Conservation (phyloP, 495 filamentous ascomycete genomes). For the Talaromyces stipitatus region DNA sequence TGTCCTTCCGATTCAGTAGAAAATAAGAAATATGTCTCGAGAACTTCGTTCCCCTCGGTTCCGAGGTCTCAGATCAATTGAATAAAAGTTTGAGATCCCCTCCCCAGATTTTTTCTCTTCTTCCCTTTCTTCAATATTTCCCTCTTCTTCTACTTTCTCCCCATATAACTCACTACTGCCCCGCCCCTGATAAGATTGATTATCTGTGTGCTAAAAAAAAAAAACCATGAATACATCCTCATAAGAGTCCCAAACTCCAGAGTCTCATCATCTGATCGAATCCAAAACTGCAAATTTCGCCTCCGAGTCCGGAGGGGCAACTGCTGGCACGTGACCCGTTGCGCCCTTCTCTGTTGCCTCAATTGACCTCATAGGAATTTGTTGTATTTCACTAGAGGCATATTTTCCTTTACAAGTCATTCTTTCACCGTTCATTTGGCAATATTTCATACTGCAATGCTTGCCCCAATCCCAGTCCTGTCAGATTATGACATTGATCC, state of each 20-base stretch:
- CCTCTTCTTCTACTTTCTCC: background rate
- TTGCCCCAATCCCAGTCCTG: slow-evolving; percentile 70
- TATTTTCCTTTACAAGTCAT: background rate
- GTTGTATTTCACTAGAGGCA: background rate
- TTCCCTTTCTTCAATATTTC: background rate
- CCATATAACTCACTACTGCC: background rate
- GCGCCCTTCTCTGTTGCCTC: background rate
- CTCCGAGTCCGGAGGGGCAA: slow-evolving; percentile 1
- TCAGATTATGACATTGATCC: slow-evolving; percentile 84
- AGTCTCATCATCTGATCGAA: background rate
- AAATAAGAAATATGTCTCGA: background rate
- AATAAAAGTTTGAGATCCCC: background rate
- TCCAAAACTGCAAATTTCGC: background rate
- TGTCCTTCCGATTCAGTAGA: background rate
- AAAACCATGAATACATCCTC: too few relatives aligned
- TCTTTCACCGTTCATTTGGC: background rate
- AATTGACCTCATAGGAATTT: background rate
- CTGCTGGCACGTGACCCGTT: background rate
- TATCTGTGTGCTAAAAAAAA: too few relatives aligned
- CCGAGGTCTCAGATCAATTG: background rate
- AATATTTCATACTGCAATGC: slow-evolving; percentile 45
- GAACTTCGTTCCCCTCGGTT: background rate
- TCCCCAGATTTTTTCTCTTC: background rate
- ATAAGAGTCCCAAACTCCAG: background rate
- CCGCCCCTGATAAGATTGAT: background rate